Percentiles rank a stretch among this genome's conserved stretches.
Evolutionary conservation across 441 rosid genomes (phyloP).

Genomic region (Pelargonium fulgidum): DNA sequence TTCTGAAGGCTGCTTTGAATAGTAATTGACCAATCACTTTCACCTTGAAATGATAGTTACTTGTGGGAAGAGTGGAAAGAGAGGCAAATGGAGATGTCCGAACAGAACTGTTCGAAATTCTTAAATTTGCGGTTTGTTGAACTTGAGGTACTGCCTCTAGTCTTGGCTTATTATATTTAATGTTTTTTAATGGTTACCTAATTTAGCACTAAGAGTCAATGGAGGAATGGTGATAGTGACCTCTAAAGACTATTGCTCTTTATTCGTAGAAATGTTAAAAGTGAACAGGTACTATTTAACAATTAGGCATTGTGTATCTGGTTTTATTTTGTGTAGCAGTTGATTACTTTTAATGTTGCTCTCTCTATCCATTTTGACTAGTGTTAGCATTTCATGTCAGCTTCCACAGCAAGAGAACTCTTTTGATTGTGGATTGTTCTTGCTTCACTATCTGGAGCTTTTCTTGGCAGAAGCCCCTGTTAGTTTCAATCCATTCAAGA

Average conservation of each 20-base stretch:
- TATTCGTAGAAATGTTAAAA: background rate
- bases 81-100: conserved; percentile 25
- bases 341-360: background rate
- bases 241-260: background rate
- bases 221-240: background rate
- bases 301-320: background rate
- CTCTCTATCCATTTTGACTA: background rate
- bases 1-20: background rate
- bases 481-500: conserved; percentile 46
- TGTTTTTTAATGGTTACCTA: background rate
- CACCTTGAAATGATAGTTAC: conserved; percentile 46
- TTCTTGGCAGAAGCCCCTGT: conserved; percentile 57
- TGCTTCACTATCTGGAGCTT: conserved; percentile 70
- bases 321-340: background rate
- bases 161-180: background rate
- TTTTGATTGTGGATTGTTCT: conserved; percentile 75
- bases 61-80: conserved; percentile 73
- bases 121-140: conserved; percentile 41
- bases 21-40: conserved; percentile 2
- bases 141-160: conserved; percentile 48
- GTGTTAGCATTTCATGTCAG: conserved; percentile 34
- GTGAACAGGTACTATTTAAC: background rate
- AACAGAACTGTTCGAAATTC: conserved; percentile 38
- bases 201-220: background rate
- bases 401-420: conserved; percentile 80